Conservation (phyloP, 2,329 filamentous ascomycete species). For the Exophiala alcalophila region DNA sequence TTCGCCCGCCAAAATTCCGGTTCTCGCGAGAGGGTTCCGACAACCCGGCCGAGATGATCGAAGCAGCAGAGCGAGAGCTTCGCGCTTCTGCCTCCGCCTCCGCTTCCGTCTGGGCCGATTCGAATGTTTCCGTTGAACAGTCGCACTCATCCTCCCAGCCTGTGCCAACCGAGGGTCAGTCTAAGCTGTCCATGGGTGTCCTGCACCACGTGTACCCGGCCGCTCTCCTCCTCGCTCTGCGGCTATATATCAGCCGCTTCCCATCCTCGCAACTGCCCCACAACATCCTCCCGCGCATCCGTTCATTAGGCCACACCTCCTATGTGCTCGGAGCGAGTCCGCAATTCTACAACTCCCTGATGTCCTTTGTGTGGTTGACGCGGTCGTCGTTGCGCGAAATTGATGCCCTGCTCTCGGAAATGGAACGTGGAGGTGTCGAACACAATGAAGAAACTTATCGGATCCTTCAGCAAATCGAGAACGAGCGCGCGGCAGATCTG, state of each 20-base stretch:
- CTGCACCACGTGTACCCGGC: slow-evolving; percentile 39
- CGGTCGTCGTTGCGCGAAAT: slow-evolving; percentile 42
- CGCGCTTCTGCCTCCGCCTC: too few relatives aligned
- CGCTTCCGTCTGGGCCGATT: too few relatives aligned
- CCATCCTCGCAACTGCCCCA: slow-evolving; percentile 41
- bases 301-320: slow-evolving; percentile 41
- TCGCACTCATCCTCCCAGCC: neutral
- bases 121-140: neutral
- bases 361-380: slow-evolving; percentile 43
- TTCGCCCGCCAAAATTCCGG: slow-evolving; percentile 5
- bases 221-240: slow-evolving; percentile 42
- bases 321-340: slow-evolving; percentile 43
- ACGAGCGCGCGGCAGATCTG: slow-evolving; percentile 19
- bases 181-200: slow-evolving; percentile 3
- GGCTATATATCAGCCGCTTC: slow-evolving; percentile 40
- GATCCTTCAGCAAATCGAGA: slow-evolving; percentile 18
- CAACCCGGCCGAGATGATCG: slow-evolving; percentile 7
- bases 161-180: neutral
- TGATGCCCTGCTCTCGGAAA: slow-evolving; percentile 41
- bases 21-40: slow-evolving; percentile 14
- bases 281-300: slow-evolving; percentile 42
- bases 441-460: slow-evolving; percentile 37
- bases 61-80: slow-evolving; percentile 7
- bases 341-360: slow-evolving; percentile 45
- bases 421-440: slow-evolving; percentile 44